These are phyloP conservation scores for Pichia sp. DNA, from an alignment of 1,139 yeast genomes.

Conservation along the genomic window DNA sequence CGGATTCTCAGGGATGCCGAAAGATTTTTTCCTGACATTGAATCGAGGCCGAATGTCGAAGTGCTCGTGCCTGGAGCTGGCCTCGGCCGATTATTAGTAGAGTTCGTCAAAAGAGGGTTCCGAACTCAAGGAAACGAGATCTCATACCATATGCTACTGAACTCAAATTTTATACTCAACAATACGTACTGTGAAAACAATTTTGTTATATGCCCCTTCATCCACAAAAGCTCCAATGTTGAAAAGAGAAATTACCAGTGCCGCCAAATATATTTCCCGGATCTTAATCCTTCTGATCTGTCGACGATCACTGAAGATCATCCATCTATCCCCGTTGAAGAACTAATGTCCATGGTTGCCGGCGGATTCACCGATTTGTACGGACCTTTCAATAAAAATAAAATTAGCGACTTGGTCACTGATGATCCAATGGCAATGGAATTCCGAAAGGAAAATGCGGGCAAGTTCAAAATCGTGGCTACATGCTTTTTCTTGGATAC, in stretches of 20 bases:
- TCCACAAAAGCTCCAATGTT: conserved; percentile 50
- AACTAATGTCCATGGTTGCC: conserved; percentile 69
- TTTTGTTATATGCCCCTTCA: conserved; percentile 48
- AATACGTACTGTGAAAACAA: conserved; percentile 39
- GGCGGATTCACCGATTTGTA: conserved; percentile 79
- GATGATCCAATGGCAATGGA: conserved; percentile 36
- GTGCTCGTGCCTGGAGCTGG: conserved; percentile 84
- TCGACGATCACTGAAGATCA: conserved; percentile 31
- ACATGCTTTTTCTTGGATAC: conserved; percentile 83
- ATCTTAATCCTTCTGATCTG: conserved; percentile 41
- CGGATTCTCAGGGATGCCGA: conserved; percentile 45
- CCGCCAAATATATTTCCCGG: conserved; percentile 51
- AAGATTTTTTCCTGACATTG: conserved; percentile 39
- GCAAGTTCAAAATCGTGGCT: conserved; percentile 49
- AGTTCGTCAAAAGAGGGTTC: conserved; percentile 63
- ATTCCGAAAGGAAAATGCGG: conserved; percentile 40
- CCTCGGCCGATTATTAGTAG: conserved; percentile 71
- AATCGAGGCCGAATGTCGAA: conserved; percentile 37
- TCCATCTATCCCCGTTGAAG: conserved; percentile 44
- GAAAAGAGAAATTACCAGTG: conserved; percentile 42
- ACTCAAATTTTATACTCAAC: conserved; percentile 63
- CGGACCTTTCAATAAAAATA: conserved; percentile 44
- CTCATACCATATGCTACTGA: conserved; percentile 73
- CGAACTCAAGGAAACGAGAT: conserved; percentile 82
- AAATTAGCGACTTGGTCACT: conserved; percentile 38